Evolutionary conservation across 192 early-diverging fungal genomes (phyloP), one percentile per base, ranked within the genome.

Genomic region (Phlyctochytrium arcticum): DNA sequence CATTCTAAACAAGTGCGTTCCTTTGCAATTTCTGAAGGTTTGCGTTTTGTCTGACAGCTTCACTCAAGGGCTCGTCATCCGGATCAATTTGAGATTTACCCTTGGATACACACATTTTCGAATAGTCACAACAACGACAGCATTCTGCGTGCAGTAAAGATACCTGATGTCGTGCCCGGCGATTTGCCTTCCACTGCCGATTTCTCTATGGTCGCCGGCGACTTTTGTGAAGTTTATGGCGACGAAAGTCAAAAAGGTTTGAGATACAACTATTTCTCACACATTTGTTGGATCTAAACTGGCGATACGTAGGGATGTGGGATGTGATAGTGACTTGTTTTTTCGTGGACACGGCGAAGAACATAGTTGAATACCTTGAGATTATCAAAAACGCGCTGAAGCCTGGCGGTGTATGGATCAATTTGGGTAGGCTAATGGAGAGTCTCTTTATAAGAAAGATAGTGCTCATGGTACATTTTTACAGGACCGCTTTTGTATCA

Each of bases 121-220:
- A 94, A 99, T 62, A 80, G 85, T 42, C 70, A 71, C 3, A 66
- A 70, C 1, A 55, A 73, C 7, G 68, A 80, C 1, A 74, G 88
- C 57, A 90, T 93, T 62, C 51, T 93, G 51, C 71, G 78, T 10
- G 58, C 86, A 19, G 82, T 95, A 2, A 35, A 26, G 21, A 85
- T 99, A 23, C 97, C 97, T 10, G 97, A 99, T 70, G 84, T 91
- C 4, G 72, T 91, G 37, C 88, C 89, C 21, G 70, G 71, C 2
- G 73, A 75, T 21, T 75, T 94, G 24, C 88, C 90, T 2, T 46
- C 48, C 3, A 77, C 74, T 9, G 87, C 88, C 1, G 88, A 92
- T 50, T 98, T 98, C 68, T 93, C 92, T 6, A 98, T 99, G 95
- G 89, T 90, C 6, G 94, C 94, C 4, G 97, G 97, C 46, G 97